Evolutionary conservation across 2,329 filamentous ascomycete genomes (phyloP).

Genomic region (Ascosphaera acerosa): DNA sequence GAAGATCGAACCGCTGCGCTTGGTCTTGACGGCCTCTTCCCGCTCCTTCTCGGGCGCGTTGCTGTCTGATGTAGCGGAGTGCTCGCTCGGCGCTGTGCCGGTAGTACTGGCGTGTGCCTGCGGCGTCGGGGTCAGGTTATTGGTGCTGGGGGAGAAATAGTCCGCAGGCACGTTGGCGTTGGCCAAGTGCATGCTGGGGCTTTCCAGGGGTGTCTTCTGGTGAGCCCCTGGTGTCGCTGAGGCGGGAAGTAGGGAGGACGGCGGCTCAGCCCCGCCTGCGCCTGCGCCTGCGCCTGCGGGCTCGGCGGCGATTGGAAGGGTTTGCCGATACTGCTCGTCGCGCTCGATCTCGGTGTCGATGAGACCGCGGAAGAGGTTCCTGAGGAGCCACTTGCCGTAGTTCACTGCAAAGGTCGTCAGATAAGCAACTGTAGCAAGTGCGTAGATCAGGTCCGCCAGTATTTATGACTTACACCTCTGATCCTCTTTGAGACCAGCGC

Average conservation of each 20-base stretch:
- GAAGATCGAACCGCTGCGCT: constrained; percentile 35
- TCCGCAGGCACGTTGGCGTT: constrained; percentile 36
- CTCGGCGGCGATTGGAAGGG: constrained; percentile 25
- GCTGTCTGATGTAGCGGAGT: constrained; percentile 26
- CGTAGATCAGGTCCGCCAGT: background rate
- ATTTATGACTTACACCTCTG: constrained; percentile 31
- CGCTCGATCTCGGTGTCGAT: constrained; percentile 75
- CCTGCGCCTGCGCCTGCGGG: too few relatives aligned
- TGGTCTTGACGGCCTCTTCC: constrained; percentile 26
- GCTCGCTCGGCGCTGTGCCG: constrained; percentile 10
- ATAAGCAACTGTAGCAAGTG: background rate
- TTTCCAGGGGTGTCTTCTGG: constrained; percentile 48
- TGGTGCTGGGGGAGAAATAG: constrained; percentile 44
- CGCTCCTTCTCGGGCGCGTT: constrained; percentile 23
- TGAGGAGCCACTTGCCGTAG: constrained; percentile 83
- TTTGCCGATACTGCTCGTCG: constrained; percentile 47
- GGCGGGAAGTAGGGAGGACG: constrained; percentile 24
- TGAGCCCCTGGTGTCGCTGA: constrained; percentile 33
- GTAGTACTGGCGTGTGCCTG: too few relatives aligned
- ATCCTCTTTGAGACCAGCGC: constrained; percentile 68
- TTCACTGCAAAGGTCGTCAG: constrained; percentile 38
- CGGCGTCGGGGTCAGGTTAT: constrained; percentile 22
- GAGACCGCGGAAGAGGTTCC: constrained; percentile 71
- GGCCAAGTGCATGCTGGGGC: constrained; percentile 20
- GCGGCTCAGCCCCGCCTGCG: background rate